phyloP scores from a whole-genome alignment of 257 asterid genomes.

The Echium plantagineum region DNA sequence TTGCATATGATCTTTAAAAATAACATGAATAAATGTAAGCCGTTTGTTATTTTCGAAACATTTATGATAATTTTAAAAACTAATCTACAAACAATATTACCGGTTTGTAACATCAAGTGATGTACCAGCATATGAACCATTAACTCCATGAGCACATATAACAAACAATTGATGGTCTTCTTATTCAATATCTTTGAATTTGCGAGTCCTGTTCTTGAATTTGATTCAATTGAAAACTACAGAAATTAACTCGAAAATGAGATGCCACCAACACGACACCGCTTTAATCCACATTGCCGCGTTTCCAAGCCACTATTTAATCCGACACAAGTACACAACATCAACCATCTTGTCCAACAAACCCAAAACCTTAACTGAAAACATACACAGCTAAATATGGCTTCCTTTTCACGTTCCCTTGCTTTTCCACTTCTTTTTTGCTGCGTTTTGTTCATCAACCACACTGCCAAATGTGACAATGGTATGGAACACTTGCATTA shows the following conservation, averaged over 20 bases:
- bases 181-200: not conserved
- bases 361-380: constrained; percentile 3
- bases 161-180: no score
- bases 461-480: constrained; percentile 48
- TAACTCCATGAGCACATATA: no score
- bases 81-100: no score
- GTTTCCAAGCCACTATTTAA: not conserved
- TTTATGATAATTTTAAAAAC: no score
- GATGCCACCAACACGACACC: constrained; percentile 24
- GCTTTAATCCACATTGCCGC: not conserved
- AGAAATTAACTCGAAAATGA: constrained; percentile 16
- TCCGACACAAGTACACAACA: not conserved
- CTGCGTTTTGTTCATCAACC: constrained; percentile 25
- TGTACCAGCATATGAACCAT: no score
- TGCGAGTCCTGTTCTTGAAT: not conserved
- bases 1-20: no score
- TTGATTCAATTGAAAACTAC: not conserved
- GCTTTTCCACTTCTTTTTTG: constrained; percentile 44
- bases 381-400: constrained; percentile 31
- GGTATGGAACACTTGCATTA: not conserved
- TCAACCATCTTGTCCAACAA: not conserved
- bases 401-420: constrained; percentile 32
- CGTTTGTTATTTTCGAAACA: no score
- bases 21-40: no score
- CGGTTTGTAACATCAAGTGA: no score